Percentiles rank a stretch among this genome's conserved stretches.
phyloP scores from a whole-genome alignment of 805 yeast species.

The Ogataea glucozyma region DNA sequence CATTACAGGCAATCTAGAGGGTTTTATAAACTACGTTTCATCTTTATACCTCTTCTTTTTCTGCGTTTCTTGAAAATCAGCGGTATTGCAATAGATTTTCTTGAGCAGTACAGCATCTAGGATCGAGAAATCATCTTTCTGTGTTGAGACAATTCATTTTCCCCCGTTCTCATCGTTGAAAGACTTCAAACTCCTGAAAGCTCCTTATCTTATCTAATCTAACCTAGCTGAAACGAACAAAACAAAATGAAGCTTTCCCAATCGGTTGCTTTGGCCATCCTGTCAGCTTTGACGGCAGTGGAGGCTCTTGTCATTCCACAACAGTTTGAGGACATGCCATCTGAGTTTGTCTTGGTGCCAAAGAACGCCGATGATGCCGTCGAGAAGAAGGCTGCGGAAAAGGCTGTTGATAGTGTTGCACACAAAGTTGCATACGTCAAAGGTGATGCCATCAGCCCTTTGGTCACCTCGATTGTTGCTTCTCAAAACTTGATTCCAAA shows the following conservation, averaged over 20 bases:
- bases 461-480: conserved; percentile 46
- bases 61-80: background rate
- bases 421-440: conserved; percentile 10
- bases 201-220: conserved; percentile 5
- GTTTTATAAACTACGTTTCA: conserved; percentile 4
- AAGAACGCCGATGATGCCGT: conserved; percentile 5
- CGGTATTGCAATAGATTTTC: background rate
- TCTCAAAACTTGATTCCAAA: conserved; percentile 56
- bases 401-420: background rate
- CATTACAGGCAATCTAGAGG: conserved; percentile 1
- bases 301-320: conserved; percentile 63
- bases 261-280: conserved; percentile 30
- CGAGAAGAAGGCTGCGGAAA: conserved; percentile 24
- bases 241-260: conserved; percentile 16
- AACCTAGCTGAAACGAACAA: conserved; percentile 9
- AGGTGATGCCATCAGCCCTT: conserved; percentile 40
- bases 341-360: conserved; percentile 18
- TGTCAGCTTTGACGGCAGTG: conserved; percentile 35
- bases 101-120: conserved; percentile 1
- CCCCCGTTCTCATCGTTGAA: background rate
- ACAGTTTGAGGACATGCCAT: conserved; percentile 23
- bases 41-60: conserved; percentile 1
- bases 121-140: background rate
- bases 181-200: background rate
- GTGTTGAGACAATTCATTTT: conserved; percentile 4